phyloP scores from a whole-genome alignment of 768 basidiomycete genomes.

The Boletus tomentosulus region DNA sequence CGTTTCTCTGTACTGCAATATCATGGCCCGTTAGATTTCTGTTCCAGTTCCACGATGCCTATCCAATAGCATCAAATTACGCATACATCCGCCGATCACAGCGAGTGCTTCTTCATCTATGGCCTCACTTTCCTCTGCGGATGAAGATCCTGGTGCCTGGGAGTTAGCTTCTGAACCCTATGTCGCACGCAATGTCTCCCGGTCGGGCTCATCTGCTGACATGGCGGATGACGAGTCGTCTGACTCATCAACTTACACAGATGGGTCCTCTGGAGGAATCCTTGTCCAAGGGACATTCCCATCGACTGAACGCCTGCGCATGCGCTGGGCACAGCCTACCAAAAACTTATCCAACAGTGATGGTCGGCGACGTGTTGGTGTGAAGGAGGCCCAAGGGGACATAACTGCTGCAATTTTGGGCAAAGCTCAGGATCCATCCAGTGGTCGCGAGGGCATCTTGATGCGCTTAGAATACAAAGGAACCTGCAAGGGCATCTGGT shows the following conservation, averaged over 20 bases:
- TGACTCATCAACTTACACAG: constrained; percentile 54
- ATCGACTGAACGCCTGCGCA: constrained; percentile 67
- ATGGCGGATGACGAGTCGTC: constrained; percentile 83
- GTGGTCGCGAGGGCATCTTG: constrained; percentile 48
- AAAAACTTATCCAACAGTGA: constrained; percentile 44
- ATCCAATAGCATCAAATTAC: constrained; percentile 68
- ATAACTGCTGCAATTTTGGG: constrained; percentile 60
- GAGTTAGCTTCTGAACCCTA: constrained; percentile 74
- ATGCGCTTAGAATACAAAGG: constrained; percentile 70
- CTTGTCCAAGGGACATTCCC: constrained; percentile 76
- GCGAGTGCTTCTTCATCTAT: constrained; percentile 53
- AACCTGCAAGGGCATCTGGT: constrained; percentile 75
- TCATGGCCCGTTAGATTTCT: constrained; percentile 47
- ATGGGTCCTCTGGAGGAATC: constrained; percentile 54
- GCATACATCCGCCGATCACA: constrained; percentile 62
- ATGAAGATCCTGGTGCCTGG: constrained; percentile 67
- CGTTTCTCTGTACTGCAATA: background rate
- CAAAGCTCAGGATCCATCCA: constrained; percentile 37
- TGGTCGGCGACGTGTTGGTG: constrained; percentile 64
- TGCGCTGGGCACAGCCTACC: constrained; percentile 73
- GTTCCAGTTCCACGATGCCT: constrained; percentile 77
- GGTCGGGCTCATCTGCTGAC: constrained; percentile 59
- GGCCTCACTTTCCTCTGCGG: constrained; percentile 72
- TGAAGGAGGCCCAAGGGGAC: constrained; percentile 63
- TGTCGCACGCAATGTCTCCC: constrained; percentile 56